These are phyloP conservation scores for Metarhizium anisopliae DNA, from an alignment of 2,329 filamentous ascomycete genomes.

Conservation along the genomic window DNA sequence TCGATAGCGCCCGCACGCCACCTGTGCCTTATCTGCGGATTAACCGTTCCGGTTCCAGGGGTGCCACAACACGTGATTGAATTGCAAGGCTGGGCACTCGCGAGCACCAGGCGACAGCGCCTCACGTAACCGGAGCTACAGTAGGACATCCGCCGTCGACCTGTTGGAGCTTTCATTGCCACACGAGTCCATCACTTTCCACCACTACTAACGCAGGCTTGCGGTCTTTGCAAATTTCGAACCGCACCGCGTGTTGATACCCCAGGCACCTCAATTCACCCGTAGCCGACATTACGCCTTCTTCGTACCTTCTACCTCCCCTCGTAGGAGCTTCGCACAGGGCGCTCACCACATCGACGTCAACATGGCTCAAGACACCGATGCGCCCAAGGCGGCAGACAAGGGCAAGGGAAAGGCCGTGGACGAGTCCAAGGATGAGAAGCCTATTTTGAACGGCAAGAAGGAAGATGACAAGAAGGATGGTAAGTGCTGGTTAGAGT, in stretches of 20 bases:
- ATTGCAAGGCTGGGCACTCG: slow-evolving; percentile 17
- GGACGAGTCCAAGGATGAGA: slow-evolving; percentile 61
- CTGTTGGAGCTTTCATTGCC: slow-evolving; percentile 23
- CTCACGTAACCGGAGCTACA: slow-evolving; percentile 36
- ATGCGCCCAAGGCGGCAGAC: slow-evolving; percentile 73
- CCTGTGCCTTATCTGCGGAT: slow-evolving; percentile 6
- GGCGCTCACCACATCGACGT: slow-evolving; percentile 22
- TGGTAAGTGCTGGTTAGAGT: slow-evolving; percentile 26
- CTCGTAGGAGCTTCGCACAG: slow-evolving; percentile 15
- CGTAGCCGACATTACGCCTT: not conserved
- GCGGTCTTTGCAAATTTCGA: not conserved
- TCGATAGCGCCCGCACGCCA: slow-evolving; percentile 15
- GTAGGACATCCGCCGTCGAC: slow-evolving; percentile 3
- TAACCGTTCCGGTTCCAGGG: slow-evolving; percentile 5
- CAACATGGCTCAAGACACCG: slow-evolving; percentile 89
- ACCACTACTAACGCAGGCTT: slow-evolving; percentile 10
- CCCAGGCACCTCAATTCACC: not conserved
- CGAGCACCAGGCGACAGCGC: slow-evolving; percentile 29
- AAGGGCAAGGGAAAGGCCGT: slow-evolving; percentile 95
- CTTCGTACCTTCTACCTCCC: slow-evolving; percentile 6
- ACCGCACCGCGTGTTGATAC: not conserved
- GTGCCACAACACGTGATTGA: slow-evolving; percentile 20
- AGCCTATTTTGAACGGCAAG: slow-evolving; percentile 62
- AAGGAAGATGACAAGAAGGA: slow-evolving; percentile 62
- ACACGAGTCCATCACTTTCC: slow-evolving; percentile 28